Evolutionary conservation across 2,329 filamentous ascomycete species (phyloP), one percentile per base, ranked within the genome.

Genomic region (Monosporascus sp.): DNA sequence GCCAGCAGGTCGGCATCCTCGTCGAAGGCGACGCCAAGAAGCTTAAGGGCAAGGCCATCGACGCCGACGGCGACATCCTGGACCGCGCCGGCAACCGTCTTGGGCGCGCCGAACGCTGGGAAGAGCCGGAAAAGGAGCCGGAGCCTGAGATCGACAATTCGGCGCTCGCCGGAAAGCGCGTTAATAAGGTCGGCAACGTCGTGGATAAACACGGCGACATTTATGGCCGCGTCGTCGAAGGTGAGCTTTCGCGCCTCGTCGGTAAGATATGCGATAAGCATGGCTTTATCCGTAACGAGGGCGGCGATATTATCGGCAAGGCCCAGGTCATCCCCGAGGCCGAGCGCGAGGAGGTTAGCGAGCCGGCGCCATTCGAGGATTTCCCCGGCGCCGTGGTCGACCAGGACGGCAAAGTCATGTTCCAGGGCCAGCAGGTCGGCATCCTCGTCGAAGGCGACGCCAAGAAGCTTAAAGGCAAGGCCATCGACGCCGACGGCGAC

Each of bases 191-290:
- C 3, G 86, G 87, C 40, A 82, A 84, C 47, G 73, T 82, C 1
- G 81, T 85, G 26, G 81, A 84, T 63, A 69, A 68, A 3, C 68
- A 71, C 44, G 81, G 81, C 0, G 68, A 73, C 46, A 81, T 85
- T 57, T 84, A 81, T 56, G 87, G 84, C 37, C 81, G 84, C 40
- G 78, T 91, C 1, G 69, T 89, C 20, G 85, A 89, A 65, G 87
- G 87, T 15, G 81, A 86, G 55, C 65, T 81, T 37, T 80, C 81
- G 68, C 77, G 80, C 51, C 78, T 90, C 43, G 71, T 83, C 9
- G 87, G 87, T 28, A 83, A 81, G 63, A 86, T 87, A 79, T 84
- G 85, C 63, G 85, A 90, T 67, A 87, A 84, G 68, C 73, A 88
- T 31, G 87, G 87, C 37, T 82, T 88, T 63, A 80, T 90, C 59